Evolutionary conservation across 768 basidiomycete species (phyloP).

Genomic region (Sarcomyxa edulis): DNA sequence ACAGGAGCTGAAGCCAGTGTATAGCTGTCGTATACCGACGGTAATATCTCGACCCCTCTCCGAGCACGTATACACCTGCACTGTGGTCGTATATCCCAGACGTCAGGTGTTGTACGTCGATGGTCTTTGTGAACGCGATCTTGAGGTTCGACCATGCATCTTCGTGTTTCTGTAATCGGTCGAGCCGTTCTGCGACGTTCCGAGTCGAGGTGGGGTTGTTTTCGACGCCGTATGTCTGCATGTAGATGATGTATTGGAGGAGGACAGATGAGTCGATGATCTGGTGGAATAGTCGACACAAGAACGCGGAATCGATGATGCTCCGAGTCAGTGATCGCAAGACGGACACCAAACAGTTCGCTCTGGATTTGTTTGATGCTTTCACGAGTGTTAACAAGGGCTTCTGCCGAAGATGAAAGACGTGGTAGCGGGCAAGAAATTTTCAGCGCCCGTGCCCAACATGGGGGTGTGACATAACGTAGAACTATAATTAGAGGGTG

Average conservation of each 20-base stretch:
- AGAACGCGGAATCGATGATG: conserved; percentile 16
- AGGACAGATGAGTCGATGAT: conserved; percentile 20
- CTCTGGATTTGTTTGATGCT: too few relatives aligned
- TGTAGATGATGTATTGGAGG: conserved; percentile 27
- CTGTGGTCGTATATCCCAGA: conserved; percentile 38
- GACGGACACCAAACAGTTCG: too few relatives aligned
- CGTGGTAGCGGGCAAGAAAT: too few relatives aligned
- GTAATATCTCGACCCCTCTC: conserved; percentile 8
- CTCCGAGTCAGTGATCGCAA: too few relatives aligned
- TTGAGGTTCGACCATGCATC: conserved; percentile 24
- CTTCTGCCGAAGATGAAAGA: too few relatives aligned
- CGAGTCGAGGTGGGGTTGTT: conserved; percentile 22
- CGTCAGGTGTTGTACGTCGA: conserved; percentile 21
- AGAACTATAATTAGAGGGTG: too few relatives aligned
- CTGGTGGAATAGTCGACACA: conserved; percentile 16
- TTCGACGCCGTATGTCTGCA: conserved; percentile 17
- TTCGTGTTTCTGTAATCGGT: conserved; percentile 18
- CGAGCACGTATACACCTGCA: conserved; percentile 34
- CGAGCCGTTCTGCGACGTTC: conserved; percentile 20
- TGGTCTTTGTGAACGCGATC: conserved; percentile 17
- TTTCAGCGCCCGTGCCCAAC: too few relatives aligned
- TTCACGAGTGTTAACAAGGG: too few relatives aligned
- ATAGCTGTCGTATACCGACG: conserved; percentile 16
- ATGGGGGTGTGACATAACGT: too few relatives aligned
- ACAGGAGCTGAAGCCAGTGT: conserved; percentile 29